Percentiles rank a stretch among this genome's conserved stretches.
Evolutionary conservation across 495 filamentous ascomycete species (phyloP).

Genomic region (Penicillium pancosmium): DNA sequence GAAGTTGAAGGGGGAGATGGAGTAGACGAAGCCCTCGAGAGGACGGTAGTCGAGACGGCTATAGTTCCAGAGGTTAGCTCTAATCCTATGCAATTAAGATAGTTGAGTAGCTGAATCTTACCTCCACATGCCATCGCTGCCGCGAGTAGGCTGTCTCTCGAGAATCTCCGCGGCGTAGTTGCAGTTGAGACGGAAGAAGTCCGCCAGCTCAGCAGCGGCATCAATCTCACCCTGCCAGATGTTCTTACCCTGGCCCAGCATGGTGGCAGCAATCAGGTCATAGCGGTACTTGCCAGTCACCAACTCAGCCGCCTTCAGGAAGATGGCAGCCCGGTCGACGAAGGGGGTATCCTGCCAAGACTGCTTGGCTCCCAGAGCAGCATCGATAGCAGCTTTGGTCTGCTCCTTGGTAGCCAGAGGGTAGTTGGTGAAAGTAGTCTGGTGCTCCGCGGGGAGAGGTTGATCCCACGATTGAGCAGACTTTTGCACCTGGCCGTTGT

Average conservation of each 20-base stretch:
- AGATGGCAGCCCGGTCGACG: conserved; percentile 84
- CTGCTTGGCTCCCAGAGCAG: conserved; percentile 79
- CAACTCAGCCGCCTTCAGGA: conserved; percentile 91
- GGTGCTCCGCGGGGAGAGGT: conserved; percentile 74
- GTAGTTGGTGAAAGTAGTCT: conserved; percentile 69
- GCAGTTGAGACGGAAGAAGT: conserved; percentile 87
- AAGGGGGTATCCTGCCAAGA: conserved; percentile 85
- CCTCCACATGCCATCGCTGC: conserved; percentile 70
- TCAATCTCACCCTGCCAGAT: conserved; percentile 98
- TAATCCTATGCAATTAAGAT: background rate
- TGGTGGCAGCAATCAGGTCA: conserved; percentile 90
- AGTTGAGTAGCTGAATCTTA: conserved; percentile 15
- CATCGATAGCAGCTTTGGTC: conserved; percentile 71
- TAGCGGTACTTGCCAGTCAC: conserved; percentile 88
- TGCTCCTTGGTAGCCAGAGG: conserved; percentile 71
- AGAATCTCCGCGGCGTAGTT: conserved; percentile 76
- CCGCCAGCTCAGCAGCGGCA: conserved; percentile 84
- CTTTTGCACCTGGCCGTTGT: conserved; percentile 57
- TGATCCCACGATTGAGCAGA: conserved; percentile 49
- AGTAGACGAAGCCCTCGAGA: conserved; percentile 86
- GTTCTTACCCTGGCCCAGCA: conserved; percentile 96
- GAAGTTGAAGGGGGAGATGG: conserved; percentile 87
- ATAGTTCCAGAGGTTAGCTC: background rate
- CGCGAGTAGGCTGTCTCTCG: conserved; percentile 68
- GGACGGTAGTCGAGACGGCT: conserved; percentile 77